These are phyloP conservation scores for Heritiera fomes DNA, from an alignment of 345 rosid genomes.

Conservation along the genomic window DNA sequence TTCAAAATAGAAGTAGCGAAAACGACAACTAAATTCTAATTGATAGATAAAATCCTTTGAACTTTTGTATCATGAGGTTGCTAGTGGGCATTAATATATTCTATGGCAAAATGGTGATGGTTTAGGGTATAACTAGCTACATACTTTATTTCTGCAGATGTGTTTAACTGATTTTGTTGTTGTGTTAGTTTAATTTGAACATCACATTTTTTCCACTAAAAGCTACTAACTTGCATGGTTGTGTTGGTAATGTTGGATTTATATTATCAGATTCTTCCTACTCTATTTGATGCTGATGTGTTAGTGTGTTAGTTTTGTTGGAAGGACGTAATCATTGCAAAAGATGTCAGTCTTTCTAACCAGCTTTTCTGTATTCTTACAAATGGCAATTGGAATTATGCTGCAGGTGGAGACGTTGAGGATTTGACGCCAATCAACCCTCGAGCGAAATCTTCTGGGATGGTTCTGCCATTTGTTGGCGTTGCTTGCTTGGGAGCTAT, in stretches of 20 bases:
- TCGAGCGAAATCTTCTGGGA: conserved; percentile 60
- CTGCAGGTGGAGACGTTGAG: conserved; percentile 69
- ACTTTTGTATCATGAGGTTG: conserved; percentile 5
- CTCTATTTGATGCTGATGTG: neutral
- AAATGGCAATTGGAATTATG: conserved; percentile 21
- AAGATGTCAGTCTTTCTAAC: neutral
- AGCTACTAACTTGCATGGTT: conserved; percentile 3
- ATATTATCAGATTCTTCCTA: neutral
- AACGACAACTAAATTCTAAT: no score
- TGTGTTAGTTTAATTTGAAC: neutral
- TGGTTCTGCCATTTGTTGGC: conserved; percentile 83
- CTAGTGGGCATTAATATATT: neutral
- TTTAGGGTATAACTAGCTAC: neutral
- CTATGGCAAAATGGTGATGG: neutral
- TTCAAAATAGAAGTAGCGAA: neutral
- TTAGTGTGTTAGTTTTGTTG: neutral
- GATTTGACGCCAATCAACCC: conserved; percentile 51
- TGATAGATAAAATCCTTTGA: neutral
- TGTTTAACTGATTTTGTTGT: neutral
- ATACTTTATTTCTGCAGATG: neutral
- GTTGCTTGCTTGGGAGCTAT: conserved; percentile 97
- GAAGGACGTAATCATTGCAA: neutral
- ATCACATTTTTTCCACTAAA: neutral
- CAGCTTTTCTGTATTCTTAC: neutral
- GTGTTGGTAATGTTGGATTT: neutral